These are phyloP conservation scores for Phialemoniopsis sp. DNA, from an alignment of 2,329 filamentous ascomycete genomes.

Conservation along the genomic window DNA sequence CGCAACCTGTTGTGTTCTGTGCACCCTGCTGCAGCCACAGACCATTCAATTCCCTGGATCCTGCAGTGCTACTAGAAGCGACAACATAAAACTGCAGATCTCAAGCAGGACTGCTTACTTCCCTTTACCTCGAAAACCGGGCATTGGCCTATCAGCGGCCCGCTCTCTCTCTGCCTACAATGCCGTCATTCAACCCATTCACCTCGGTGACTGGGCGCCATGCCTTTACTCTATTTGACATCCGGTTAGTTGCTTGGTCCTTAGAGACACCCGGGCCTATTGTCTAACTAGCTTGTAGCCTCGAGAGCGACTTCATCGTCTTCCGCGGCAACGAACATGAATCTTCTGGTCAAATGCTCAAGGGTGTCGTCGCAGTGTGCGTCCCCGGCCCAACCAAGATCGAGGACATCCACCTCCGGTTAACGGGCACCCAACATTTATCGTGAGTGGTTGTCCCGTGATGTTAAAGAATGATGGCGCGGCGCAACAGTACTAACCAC, in stretches of 20 bases:
- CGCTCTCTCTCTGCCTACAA: conserved; percentile 20
- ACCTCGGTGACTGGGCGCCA: conserved; percentile 45
- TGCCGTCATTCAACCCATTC: conserved; percentile 56
- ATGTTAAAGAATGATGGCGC: conserved; percentile 1
- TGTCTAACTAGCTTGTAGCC: conserved; percentile 35
- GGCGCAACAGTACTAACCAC: conserved; percentile 1
- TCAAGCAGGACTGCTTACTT: too few relatives aligned
- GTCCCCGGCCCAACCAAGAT: conserved; percentile 64
- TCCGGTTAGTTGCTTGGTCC: conserved; percentile 38
- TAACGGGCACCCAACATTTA: conserved; percentile 66
- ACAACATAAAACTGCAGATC: too few relatives aligned
- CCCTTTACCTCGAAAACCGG: neutral
- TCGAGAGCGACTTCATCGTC: conserved; percentile 76
- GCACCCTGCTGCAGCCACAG: too few relatives aligned
- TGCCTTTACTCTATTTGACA: conserved; percentile 52
- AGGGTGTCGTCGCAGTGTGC: conserved; percentile 70
- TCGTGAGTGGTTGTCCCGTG: conserved; percentile 59
- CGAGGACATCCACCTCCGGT: conserved; percentile 67
- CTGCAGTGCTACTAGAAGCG: too few relatives aligned
- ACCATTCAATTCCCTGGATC: too few relatives aligned
- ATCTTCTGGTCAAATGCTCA: conserved; percentile 69
- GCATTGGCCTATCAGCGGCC: neutral
- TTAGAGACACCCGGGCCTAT: neutral
- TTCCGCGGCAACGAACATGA: conserved; percentile 73
- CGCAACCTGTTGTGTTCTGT: too few relatives aligned